phyloP scores from a whole-genome alignment of 169 alveolate species.

The Perkinsus chesapeaki region DNA sequence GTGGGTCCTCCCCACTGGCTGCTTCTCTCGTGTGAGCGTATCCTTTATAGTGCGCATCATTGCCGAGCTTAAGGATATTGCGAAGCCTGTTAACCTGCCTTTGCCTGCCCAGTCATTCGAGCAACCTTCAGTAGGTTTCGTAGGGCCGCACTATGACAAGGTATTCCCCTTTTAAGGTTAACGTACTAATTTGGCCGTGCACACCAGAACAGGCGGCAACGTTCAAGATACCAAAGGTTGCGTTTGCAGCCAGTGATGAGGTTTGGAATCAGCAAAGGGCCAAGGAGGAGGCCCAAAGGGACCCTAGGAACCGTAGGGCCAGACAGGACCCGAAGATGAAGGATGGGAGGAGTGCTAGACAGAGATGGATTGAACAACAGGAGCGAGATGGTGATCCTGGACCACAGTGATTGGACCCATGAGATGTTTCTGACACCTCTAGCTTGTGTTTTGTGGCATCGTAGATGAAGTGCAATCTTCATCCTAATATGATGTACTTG shows the following conservation, averaged over 20 bases:
- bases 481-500: no score
- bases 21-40: not conserved
- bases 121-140: not conserved
- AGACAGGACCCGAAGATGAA: not conserved
- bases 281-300: not conserved
- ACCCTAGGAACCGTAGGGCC: not conserved
- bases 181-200: constrained; percentile 17
- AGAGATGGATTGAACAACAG: not conserved
- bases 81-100: constrained; percentile 21
- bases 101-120: not conserved
- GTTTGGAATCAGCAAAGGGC: not conserved
- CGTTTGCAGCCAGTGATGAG: not conserved
- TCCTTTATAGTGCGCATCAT: constrained; percentile 6
- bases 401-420: not conserved
- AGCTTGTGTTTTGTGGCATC: not conserved
- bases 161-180: not conserved
- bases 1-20: not conserved
- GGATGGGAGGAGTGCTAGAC: not conserved
- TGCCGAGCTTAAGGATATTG: constrained; percentile 16
- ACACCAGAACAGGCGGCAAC: constrained; percentile 18
- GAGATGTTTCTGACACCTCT: not conserved
- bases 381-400: not conserved
- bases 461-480: not conserved
- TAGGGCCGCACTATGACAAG: not conserved
- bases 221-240: constrained; percentile 3